Evolutionary conservation across 2,329 filamentous ascomycete genomes (phyloP).

Genomic region (Fusarium lyarnte): DNA sequence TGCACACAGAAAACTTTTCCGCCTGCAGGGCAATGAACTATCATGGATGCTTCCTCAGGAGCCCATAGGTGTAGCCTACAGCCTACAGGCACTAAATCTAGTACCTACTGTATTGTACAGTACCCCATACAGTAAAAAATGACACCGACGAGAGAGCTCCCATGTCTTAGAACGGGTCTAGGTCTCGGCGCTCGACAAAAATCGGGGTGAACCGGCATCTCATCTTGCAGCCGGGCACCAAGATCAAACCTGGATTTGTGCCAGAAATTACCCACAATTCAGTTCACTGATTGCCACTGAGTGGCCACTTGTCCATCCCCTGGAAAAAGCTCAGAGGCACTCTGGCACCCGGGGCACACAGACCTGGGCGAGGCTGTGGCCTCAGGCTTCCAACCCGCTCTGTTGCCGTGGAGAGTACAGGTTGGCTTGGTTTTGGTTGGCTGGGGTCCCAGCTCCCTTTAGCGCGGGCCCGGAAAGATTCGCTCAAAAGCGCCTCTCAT

Average conservation of each 20-base stretch:
- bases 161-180: conserved; percentile 38
- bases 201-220: conserved; percentile 51
- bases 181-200: conserved; percentile 46
- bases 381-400: conserved; percentile 48
- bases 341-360: conserved; percentile 7
- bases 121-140: conserved; percentile 31
- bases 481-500: conserved; percentile 61
- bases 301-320: conserved; percentile 38
- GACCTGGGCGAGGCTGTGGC: conserved; percentile 37
- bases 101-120: conserved; percentile 11
- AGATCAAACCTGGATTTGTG: conserved; percentile 33
- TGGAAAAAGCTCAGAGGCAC: conserved; percentile 26
- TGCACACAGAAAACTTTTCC: conserved; percentile 14
- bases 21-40: background rate
- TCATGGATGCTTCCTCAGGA: conserved; percentile 16
- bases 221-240: conserved; percentile 43
- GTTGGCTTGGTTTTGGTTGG: conserved; percentile 34
- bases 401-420: conserved; percentile 48
- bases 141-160: conserved; percentile 9
- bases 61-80: background rate
- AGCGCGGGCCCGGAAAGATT: conserved; percentile 61
- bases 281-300: conserved; percentile 30
- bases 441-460: conserved; percentile 46
- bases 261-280: conserved; percentile 22
- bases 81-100: background rate